A percentile compares a stretch with the other conserved stretches of the same genome.
These are phyloP conservation scores for Aspergillus fischeri DNA, from an alignment of 2,329 filamentous ascomycete genomes.

Conservation along the genomic window DNA sequence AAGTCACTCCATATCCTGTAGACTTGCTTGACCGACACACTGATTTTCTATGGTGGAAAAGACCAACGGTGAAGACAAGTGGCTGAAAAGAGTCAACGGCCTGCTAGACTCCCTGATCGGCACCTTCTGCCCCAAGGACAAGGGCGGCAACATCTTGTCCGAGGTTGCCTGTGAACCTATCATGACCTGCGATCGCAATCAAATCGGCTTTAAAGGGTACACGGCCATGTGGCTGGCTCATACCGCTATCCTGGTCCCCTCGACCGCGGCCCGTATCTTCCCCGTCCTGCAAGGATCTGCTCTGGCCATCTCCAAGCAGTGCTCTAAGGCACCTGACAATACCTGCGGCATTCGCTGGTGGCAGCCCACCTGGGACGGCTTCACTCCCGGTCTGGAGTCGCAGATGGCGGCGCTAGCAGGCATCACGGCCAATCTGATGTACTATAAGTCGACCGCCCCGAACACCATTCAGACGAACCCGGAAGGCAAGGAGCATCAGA, in stretches of 20 bases:
- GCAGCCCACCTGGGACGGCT: conserved; percentile 47
- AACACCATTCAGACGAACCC: conserved; percentile 26
- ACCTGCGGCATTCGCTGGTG: conserved; percentile 62
- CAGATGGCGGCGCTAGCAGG: conserved; percentile 64
- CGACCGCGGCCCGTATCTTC: conserved; percentile 50
- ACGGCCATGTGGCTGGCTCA: conserved; percentile 61
- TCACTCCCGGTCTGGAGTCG: conserved; percentile 54
- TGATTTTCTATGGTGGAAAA: neutral
- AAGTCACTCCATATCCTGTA: conserved; percentile 14
- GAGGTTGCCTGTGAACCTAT: conserved; percentile 63
- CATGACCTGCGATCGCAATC: conserved; percentile 61
- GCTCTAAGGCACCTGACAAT: conserved; percentile 53
- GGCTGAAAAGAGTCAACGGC: conserved; percentile 52
- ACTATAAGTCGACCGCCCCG: conserved; percentile 43
- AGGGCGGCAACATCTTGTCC: conserved; percentile 50
- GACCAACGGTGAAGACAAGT: conserved; percentile 50
- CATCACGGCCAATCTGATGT: conserved; percentile 56
- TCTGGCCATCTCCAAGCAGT: conserved; percentile 55
- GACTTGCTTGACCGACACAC: neutral
- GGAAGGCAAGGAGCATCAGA: conserved; percentile 49
- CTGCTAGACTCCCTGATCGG: conserved; percentile 46
- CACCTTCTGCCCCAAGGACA: conserved; percentile 46
- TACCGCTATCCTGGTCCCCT: conserved; percentile 57
- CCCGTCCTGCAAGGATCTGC: conserved; percentile 55
- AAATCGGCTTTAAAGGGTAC: conserved; percentile 66